Evolutionary conservation across 108 stramenopile genomes (phyloP), one percentile per base, ranked within the genome.

Genomic region (Bacterosira constricta): DNA sequence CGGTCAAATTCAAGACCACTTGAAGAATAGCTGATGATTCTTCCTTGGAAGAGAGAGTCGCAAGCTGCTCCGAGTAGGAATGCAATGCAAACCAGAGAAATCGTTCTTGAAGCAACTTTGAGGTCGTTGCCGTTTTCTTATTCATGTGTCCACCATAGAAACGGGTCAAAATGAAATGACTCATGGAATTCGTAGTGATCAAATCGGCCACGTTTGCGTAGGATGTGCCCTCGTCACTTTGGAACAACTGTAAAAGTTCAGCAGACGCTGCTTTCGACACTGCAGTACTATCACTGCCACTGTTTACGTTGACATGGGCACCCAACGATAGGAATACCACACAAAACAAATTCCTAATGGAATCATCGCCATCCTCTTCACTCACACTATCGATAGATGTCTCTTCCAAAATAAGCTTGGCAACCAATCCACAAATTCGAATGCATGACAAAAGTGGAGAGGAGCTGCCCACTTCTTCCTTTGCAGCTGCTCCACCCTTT

Each of bases 81-180:
- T 62, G 51, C 46, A 82, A 63, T 20, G 73, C 65, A 31, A 71
- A 27, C 79, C 79, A 80, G 1, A 70, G 69, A 47, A 76, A 80
- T 8, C 79, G 68, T n/a, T 51, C 36, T 12, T 44, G 50, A n/a
- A 80, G 25, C 7, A 51, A 46, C n/a, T 45, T 54, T 30, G 60
- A 60, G 42, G 23, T 27, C 36, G 20, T 12, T 4, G 1, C 18
- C 8, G 39, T 18, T 20, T 20, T 42, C 38, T 64, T 70, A 11
- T 29, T 61, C 36, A 2, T 6, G 20, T 58, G 25, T 25, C 39
- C 25, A 25, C 61, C 17, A 32, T 62, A 71, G 60, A 25, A 57
- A 35, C 66, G 26, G 18, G 57, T 41, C 35, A 71, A 46, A 4
- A 56, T 66, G 4, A 26, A 39, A 12, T 46, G 53, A 50, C 65